Evolutionary conservation across 805 yeast species (phyloP).

Genomic region (Ogataea salicorniae): DNA sequence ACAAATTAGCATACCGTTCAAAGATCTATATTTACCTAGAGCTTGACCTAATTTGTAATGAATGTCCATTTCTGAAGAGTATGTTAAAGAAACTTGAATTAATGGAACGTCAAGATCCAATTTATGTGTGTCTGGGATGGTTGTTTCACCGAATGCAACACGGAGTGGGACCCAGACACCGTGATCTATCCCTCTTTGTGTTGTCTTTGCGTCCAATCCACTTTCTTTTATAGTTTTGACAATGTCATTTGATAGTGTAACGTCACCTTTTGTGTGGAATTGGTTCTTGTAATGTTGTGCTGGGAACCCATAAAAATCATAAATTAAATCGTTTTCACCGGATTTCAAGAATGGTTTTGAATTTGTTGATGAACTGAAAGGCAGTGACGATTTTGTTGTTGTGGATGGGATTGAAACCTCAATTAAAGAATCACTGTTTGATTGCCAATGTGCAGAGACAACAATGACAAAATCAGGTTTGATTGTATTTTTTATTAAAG

Average conservation of each 20-base stretch:
- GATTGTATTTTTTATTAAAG: slow-evolving; percentile 38
- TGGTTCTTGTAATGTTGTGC: slow-evolving; percentile 54
- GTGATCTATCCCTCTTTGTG: slow-evolving; percentile 70
- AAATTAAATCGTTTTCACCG: slow-evolving; percentile 54
- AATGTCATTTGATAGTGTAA: slow-evolving; percentile 40
- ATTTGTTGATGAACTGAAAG: slow-evolving; percentile 8
- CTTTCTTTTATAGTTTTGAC: slow-evolving; percentile 33
- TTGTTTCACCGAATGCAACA: slow-evolving; percentile 52
- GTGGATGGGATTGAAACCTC: slow-evolving; percentile 43
- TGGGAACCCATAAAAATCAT: slow-evolving; percentile 77
- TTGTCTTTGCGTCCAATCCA: slow-evolving; percentile 42
- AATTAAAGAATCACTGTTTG: slow-evolving; percentile 34
- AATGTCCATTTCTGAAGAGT: slow-evolving; percentile 35
- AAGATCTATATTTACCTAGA: slow-evolving; percentile 44
- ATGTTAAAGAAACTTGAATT: slow-evolving; percentile 47
- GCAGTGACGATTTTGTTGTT: slow-evolving; percentile 1
- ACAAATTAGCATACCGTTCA: slow-evolving; percentile 50
- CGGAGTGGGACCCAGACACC: slow-evolving; percentile 81
- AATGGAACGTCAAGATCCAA: slow-evolving; percentile 44
- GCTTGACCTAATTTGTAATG: slow-evolving; percentile 53
- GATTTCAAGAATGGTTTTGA: slow-evolving; percentile 12
- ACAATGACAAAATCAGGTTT: slow-evolving; percentile 64
- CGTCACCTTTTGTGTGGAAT: slow-evolving; percentile 48
- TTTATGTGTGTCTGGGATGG: slow-evolving; percentile 30
- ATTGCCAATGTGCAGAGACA: slow-evolving; percentile 79